phyloP scores from a whole-genome alignment of 2,329 filamentous ascomycete species.

The Exophiala viscosa region DNA sequence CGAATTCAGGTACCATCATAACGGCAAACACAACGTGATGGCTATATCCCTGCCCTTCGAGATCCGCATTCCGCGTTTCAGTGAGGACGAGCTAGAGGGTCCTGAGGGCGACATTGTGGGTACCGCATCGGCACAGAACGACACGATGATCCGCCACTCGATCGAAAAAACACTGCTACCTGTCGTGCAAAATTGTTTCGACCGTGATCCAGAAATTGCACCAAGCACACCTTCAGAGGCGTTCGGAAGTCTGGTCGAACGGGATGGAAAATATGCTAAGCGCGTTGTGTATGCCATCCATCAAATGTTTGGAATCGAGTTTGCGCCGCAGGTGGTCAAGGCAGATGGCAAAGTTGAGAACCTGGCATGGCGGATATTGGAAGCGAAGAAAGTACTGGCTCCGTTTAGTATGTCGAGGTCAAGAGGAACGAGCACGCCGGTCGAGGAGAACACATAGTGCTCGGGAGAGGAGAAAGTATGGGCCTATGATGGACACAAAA shows the following conservation, averaged over 20 bases:
- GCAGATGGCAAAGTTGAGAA: conserved; percentile 89
- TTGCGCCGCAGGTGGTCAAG: conserved; percentile 85
- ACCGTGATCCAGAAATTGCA: conserved; percentile 85
- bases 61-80: conserved; percentile 76
- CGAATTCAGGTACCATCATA: conserved; percentile 95
- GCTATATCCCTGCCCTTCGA: conserved; percentile 91
- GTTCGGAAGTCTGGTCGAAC: conserved; percentile 80
- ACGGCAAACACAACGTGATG: conserved; percentile 89
- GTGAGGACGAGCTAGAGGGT: conserved; percentile 65
- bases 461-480: not conserved
- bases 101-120: conserved; percentile 20
- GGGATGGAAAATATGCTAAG: conserved; percentile 83
- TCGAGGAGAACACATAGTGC: conserved; percentile 7
- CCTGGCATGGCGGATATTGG: conserved; percentile 89
- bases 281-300: conserved; percentile 90
- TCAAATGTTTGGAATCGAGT: conserved; percentile 95
- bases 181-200: conserved; percentile 85
- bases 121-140: conserved; percentile 41
- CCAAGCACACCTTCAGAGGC: conserved; percentile 73
- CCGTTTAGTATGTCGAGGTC: conserved; percentile 69
- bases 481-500: not conserved
- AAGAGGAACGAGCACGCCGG: conserved; percentile 59
- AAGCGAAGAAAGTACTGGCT: conserved; percentile 87
- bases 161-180: conserved; percentile 77
- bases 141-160: conserved; percentile 61